Evolutionary conservation across 2,329 filamentous ascomycete species (phyloP).

Genomic region (Venturia asperata): DNA sequence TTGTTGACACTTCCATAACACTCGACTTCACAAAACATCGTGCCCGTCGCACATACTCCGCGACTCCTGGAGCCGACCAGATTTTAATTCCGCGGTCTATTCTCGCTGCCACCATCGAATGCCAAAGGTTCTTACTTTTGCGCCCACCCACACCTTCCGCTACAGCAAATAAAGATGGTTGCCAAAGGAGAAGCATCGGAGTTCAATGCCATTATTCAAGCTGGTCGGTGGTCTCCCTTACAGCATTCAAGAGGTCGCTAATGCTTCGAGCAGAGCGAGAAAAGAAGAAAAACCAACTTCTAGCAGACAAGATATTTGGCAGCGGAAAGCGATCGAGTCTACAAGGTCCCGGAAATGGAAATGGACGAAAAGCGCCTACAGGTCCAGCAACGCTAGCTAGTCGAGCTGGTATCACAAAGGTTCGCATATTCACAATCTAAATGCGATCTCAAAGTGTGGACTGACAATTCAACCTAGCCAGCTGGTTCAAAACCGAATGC

Average conservation of each 20-base stretch:
- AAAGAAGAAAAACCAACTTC: conserved; percentile 61
- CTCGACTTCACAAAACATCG: not conserved
- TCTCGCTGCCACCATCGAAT: not conserved
- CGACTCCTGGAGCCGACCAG: not conserved
- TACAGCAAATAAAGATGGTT: conserved; percentile 1
- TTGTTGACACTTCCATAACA: not conserved
- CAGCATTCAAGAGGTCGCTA: not conserved
- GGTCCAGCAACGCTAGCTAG: conserved; percentile 56
- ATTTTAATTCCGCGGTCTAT: not conserved
- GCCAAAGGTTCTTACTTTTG: not conserved
- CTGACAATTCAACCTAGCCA: conserved; percentile 33
- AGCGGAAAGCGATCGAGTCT: conserved; percentile 52
- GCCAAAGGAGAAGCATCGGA: conserved; percentile 14
- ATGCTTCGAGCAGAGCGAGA: conserved; percentile 47
- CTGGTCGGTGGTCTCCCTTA: not conserved
- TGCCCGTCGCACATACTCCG: not conserved
- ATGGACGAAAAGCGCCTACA: conserved; percentile 33
- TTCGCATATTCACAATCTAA: conserved; percentile 28
- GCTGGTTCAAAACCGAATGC: conserved; percentile 3
- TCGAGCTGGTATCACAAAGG: conserved; percentile 67
- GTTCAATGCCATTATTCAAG: conserved; percentile 20
- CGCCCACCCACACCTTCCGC: not conserved
- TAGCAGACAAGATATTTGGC: conserved; percentile 67
- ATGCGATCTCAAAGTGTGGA: conserved; percentile 22
- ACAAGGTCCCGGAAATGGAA: conserved; percentile 39